Evolutionary conservation across 2,329 filamentous ascomycete genomes (phyloP).

Genomic region (Didymella pomorum): DNA sequence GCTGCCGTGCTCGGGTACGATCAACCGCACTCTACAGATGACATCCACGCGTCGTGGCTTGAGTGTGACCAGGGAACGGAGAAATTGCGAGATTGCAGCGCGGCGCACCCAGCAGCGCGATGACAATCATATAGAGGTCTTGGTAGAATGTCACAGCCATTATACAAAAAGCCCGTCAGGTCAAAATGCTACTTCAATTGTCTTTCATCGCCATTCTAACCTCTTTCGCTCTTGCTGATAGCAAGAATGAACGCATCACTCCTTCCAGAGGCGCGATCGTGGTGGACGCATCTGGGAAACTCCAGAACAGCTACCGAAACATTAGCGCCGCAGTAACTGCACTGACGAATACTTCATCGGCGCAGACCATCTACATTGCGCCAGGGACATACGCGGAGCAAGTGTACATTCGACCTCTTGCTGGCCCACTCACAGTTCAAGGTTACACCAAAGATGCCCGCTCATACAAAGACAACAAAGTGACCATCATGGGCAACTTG

Average conservation of each 20-base stretch:
- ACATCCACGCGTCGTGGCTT: not conserved
- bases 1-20: not conserved
- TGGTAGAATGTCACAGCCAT: not conserved
- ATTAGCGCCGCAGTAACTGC: constrained; percentile 28
- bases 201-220: not conserved
- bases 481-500: constrained; percentile 58
- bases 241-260: constrained; percentile 23
- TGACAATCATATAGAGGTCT: not conserved
- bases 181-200: constrained; percentile 6
- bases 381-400: constrained; percentile 66
- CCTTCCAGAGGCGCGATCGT: constrained; percentile 27
- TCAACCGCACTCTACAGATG: not conserved
- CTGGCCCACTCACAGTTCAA: constrained; percentile 61
- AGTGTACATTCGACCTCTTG: constrained; percentile 59
- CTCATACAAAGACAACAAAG: constrained; percentile 62
- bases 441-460: constrained; percentile 63
- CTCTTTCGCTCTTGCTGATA: constrained; percentile 4
- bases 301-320: constrained; percentile 25
- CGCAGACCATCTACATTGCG: constrained; percentile 63
- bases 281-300: constrained; percentile 27
- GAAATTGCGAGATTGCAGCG: constrained; percentile 11
- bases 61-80: constrained; percentile 4
- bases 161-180: too few species aligned
- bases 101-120: not conserved
- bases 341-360: constrained; percentile 20